phyloP scores from a whole-genome alignment of 2,329 filamentous ascomycete genomes.

The Hymenoscyphus fructigenus region DNA sequence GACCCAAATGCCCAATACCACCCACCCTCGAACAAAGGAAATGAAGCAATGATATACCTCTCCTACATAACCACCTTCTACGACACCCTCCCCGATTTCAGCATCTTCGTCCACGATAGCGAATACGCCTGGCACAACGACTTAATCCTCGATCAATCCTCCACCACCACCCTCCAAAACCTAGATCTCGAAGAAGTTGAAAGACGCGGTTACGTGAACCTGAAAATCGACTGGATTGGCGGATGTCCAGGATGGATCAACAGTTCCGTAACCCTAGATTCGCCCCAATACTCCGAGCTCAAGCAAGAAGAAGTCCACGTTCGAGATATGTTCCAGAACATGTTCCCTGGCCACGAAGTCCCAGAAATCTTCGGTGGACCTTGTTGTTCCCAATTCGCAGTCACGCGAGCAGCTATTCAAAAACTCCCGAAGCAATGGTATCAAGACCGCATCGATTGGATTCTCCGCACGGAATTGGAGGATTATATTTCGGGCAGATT shows the following conservation, averaged over 20 bases:
- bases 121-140: conserved; percentile 44
- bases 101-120: conserved; percentile 61
- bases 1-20: conserved; percentile 46
- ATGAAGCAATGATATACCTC: conserved; percentile 62
- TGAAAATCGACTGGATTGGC: conserved; percentile 54
- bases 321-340: conserved; percentile 11
- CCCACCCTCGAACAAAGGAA: conserved; percentile 57
- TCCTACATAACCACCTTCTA: conserved; percentile 63
- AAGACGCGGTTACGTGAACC: conserved; percentile 53
- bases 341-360: conserved; percentile 28
- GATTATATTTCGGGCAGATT: conserved; percentile 56
- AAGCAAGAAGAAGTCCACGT: conserved; percentile 28
- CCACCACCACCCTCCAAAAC: conserved; percentile 36
- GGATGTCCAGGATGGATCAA: conserved; percentile 56
- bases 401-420: conserved; percentile 51
- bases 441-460: conserved; percentile 54
- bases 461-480: conserved; percentile 50
- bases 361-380: conserved; percentile 51
- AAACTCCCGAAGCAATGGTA: conserved; percentile 52
- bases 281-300: conserved; percentile 38
- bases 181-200: conserved; percentile 42
- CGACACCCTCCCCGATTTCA: conserved; percentile 54
- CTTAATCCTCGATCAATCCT: conserved; percentile 36
- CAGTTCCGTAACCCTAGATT: conserved; percentile 37
- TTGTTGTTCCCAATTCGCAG: conserved; percentile 65